phyloP scores from a whole-genome alignment of 176 grass and related monocot genomes.

The Avena eriantha region DNA sequence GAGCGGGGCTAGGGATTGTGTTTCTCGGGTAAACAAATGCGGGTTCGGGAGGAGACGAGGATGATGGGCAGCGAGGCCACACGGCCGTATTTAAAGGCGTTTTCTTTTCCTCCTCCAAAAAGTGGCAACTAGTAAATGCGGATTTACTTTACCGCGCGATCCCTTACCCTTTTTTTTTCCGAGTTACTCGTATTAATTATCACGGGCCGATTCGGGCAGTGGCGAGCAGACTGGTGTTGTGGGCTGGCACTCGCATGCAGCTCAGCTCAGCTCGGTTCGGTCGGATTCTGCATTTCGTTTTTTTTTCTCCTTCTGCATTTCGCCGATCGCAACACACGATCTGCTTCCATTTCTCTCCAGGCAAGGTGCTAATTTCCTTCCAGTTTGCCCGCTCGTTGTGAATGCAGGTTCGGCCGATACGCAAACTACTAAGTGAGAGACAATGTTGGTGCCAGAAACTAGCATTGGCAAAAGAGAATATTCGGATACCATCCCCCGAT shows the following conservation, averaged over 20 bases:
- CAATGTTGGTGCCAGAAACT: neutral
- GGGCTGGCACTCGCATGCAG: neutral
- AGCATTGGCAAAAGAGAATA: neutral
- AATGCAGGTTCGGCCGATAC: neutral
- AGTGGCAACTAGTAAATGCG: neutral
- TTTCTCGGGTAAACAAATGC: neutral
- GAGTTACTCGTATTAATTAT: no score
- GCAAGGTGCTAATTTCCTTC: neutral
- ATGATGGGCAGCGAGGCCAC: neutral
- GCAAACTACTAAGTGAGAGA: neutral
- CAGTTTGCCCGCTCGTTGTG: neutral
- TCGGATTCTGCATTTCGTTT: neutral
- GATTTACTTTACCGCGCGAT: slow-evolving; percentile 15
- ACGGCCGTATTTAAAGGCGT: neutral
- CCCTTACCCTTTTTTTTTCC: neutral
- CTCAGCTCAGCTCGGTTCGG: neutral
- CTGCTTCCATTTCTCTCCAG: neutral
- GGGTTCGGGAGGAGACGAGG: slow-evolving; percentile 5
- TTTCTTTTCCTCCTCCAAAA: neutral
- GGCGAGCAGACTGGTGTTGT: neutral
- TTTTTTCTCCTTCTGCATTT: neutral
- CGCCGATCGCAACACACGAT: neutral
- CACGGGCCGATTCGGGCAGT: neutral
- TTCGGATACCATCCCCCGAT: no score
- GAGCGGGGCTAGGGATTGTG: neutral